Conservation (phyloP, 371 early-diverging fungal species). For the Mucor irregularis region DNA sequence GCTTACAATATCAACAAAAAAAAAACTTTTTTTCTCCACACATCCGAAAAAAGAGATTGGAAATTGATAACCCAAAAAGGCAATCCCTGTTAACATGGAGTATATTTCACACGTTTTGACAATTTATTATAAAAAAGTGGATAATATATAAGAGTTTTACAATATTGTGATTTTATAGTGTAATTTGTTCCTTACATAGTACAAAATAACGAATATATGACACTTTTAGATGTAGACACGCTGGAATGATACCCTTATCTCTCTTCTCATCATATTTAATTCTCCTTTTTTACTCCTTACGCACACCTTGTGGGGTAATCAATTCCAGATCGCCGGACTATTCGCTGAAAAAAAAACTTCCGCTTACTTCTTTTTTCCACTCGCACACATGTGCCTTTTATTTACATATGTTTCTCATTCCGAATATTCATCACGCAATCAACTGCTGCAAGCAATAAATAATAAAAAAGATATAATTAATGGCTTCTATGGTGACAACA, state of each 20-base stretch:
- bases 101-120: constrained; percentile 22
- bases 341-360: not conserved
- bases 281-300: constrained; percentile 2
- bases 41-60: constrained; percentile 19
- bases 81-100: constrained; percentile 14
- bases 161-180: not conserved
- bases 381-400: constrained; percentile 6
- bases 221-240: too few relatives aligned
- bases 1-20: constrained; percentile 18
- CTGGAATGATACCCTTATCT: constrained; percentile 15
- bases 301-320: constrained; percentile 13
- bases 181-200: not conserved
- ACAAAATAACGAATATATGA: not conserved
- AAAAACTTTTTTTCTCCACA: constrained; percentile 10
- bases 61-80: constrained; percentile 26
- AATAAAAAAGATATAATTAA: too few relatives aligned
- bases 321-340: constrained; percentile 17
- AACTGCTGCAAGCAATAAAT: too few relatives aligned
- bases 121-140: not conserved
- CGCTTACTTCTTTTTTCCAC: constrained; percentile 5
- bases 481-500: not conserved
- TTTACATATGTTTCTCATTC: constrained; percentile 20
- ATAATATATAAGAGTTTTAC: not conserved
- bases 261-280: constrained; percentile 9
- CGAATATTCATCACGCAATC: constrained; percentile 29